Evolutionary conservation across 2,329 filamentous ascomycete species (phyloP), one percentile per base, ranked within the genome.

Genomic region (Chrysosporium queenslandicum): DNA sequence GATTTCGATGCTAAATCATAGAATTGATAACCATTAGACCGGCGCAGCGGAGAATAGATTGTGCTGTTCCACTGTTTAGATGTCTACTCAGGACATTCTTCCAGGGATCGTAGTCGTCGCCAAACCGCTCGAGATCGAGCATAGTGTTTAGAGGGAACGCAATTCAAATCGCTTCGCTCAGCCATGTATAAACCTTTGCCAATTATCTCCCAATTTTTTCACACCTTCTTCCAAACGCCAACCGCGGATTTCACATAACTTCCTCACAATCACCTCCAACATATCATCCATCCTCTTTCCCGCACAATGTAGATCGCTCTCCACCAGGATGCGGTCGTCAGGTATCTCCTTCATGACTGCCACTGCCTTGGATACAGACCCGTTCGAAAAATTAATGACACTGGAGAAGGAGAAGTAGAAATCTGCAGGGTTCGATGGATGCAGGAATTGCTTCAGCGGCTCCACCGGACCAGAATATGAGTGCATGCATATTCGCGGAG

Each of bases 371-470:
- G 72, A 74, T 41, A 74, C 64, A 61, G 74, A 60, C 59, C 65
- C 68, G 16, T 78, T 73, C 29, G 77, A 76, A 60, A 90, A 78
- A 63, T 97, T 98, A 61, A 98, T 85, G 4, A 81, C 82, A 0
- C 77, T 77, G 1, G 89, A 96, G 64, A 97, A 94, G 1, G 89
- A 95, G 61, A 94, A 90, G 68, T 83, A 98, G 18, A 97, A 77
- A 14, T 81, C 75, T 0, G 82, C 81, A 0, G 91, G 91, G 7
- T 92, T 80, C 0, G 78, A 74, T 1, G 80, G 79, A 57, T 85
- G 77, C 45, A 88, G 71, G 62, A 95, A 97, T 66, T 89, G 88
- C 58, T 79, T 83, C 34, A 96, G 71, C 29, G 83, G 77, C 53
- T 92, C 83, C 9, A 80, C 74, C 4, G 84, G 78, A 0, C 88